A percentile compares a stretch with the other conserved stretches of the same genome.
These are phyloP conservation scores for Trifolium subterraneum DNA, from an alignment of 306 rosid genomes.

Conservation along the genomic window DNA sequence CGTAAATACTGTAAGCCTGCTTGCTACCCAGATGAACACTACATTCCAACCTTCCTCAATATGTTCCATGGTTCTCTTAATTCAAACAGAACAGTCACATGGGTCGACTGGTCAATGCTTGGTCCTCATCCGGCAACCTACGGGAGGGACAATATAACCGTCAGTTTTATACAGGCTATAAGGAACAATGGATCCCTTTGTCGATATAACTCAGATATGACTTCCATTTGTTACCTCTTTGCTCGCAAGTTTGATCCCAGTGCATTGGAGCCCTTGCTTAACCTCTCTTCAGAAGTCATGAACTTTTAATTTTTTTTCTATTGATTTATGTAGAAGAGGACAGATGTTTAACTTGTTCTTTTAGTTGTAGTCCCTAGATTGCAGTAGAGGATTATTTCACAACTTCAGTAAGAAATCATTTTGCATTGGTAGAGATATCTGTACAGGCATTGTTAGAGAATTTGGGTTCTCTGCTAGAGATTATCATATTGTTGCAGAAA, in stretches of 20 bases:
- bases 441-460: conserved; percentile 47
- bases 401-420: conserved; percentile 21
- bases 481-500: conserved; percentile 41
- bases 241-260: conserved; percentile 82
- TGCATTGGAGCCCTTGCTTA: conserved; percentile 73
- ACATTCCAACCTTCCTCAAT: conserved; percentile 80
- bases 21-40: conserved; percentile 95
- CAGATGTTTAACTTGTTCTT: conserved; percentile 16
- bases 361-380: conserved; percentile 37
- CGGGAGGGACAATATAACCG: conserved; percentile 61
- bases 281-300: conserved; percentile 65
- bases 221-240: conserved; percentile 78
- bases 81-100: conserved; percentile 82
- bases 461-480: conserved; percentile 44
- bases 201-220: conserved; percentile 73
- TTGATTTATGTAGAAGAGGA: conserved; percentile 28
- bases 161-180: conserved; percentile 59
- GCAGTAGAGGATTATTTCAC: conserved; percentile 40
- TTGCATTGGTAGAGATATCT: conserved; percentile 41
- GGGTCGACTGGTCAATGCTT: conserved; percentile 89
- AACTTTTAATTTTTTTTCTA: conserved; percentile 51
- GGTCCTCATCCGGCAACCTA: conserved; percentile 92
- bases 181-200: conserved; percentile 72
- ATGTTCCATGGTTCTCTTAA: conserved; percentile 77
- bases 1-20: conserved; percentile 85